Evolutionary conservation across 495 filamentous ascomycete species (phyloP), one percentile per base, ranked within the genome.

Genomic region (Immersiella caudata): DNA sequence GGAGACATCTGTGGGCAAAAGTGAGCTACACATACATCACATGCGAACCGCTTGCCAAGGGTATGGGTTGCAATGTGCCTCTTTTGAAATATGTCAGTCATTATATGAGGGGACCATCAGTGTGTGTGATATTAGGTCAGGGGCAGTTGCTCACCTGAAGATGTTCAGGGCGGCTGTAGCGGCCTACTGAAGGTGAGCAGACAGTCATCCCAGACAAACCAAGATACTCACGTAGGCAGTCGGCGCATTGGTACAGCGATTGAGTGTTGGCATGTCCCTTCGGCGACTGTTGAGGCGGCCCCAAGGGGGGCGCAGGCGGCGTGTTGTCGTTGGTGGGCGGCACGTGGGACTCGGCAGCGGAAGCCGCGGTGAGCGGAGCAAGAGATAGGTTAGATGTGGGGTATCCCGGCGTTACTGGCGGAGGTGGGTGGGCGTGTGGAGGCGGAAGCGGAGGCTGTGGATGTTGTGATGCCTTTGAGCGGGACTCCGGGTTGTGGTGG

Each of bases 31-130:
- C 70, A 12, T 64, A 65, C 74, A 54, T 78, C 76, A 57, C 78
- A 80, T 27, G 70, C 58, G 60, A 86, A 87, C 18, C 84, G 84
- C 64, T 86, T 86, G 55, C 85, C 85, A 26, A 84, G 79, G 0
- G 84, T 86, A 68, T 87, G 85, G n/a, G 83, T 83, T 54, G 84
- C 79, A 21, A 87, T 83, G 72, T 87, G 85, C 52, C 85, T 79
- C 69, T 84, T 27, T 16, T 24, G 20, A 20, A 51, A 24, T 6
- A 6, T 16, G 65, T 67, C 40, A 67, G 65, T 40, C 54, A 56
- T 12, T 12, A 27, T 3, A 60, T 1, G 18, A 66, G 12, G 18
- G 4, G 27, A 16, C 3, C 24, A 21, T 50, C 11, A 49, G 40
- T 16, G 5, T 57, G 29, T 33, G 29, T 68, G 40, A 71, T 62